Percentiles rank a stretch among this genome's conserved stretches.
These are phyloP conservation scores for Fusarium chuoi DNA, from an alignment of 2,329 filamentous ascomycete species.

Conservation along the genomic window DNA sequence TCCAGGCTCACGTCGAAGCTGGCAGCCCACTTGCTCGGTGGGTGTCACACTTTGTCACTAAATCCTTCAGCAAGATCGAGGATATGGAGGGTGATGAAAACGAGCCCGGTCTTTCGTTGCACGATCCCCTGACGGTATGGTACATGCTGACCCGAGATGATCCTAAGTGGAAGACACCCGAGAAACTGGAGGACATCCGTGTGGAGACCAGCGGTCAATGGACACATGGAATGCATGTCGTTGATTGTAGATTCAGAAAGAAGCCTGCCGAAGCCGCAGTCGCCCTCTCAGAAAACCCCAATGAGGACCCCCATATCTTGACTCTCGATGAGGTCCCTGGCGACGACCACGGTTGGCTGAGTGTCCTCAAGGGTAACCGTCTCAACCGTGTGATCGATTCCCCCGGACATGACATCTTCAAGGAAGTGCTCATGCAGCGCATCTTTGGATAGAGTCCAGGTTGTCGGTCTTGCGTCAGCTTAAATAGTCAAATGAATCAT, in stretches of 20 bases:
- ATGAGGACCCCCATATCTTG: constrained; percentile 53
- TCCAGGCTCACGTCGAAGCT: constrained; percentile 64
- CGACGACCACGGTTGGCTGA: constrained; percentile 82
- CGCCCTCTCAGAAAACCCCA: constrained; percentile 53
- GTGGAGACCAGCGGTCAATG: constrained; percentile 93
- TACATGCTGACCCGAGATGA: constrained; percentile 74
- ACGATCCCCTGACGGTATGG: constrained; percentile 84
- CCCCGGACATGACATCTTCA: constrained; percentile 76
- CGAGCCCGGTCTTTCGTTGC: constrained; percentile 72
- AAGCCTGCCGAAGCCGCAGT: constrained; percentile 60
- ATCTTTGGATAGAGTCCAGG: constrained; percentile 62
- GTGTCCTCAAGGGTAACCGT: constrained; percentile 77
- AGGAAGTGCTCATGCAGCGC: constrained; percentile 70
- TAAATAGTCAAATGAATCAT: constrained; percentile 18
- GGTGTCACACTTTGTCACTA: constrained; percentile 77
- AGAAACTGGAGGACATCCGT: constrained; percentile 80
- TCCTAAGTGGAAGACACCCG: constrained; percentile 66
- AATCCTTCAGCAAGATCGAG: constrained; percentile 75
- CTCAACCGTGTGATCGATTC: constrained; percentile 77
- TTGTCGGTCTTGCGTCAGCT: constrained; percentile 27
- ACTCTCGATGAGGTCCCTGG: constrained; percentile 66
- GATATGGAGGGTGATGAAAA: constrained; percentile 67
- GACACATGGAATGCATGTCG: constrained; percentile 90
- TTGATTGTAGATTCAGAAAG: constrained; percentile 74
- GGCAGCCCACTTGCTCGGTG: constrained; percentile 80